These are phyloP conservation scores for Cadophora sp. DNA, from an alignment of 2,329 filamentous ascomycete genomes.

Conservation along the genomic window DNA sequence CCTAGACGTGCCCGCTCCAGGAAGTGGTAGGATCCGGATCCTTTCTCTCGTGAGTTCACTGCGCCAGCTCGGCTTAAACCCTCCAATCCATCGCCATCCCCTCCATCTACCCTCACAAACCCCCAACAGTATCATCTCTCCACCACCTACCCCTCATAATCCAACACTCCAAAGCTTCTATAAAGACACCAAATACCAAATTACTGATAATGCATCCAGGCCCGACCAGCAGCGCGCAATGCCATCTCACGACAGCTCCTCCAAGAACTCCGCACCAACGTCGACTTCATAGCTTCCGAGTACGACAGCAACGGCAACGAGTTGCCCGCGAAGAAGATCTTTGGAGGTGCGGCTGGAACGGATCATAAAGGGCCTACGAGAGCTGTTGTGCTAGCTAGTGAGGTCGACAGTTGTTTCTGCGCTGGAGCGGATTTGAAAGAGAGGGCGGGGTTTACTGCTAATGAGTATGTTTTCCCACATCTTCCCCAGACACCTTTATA, in stretches of 20 bases:
- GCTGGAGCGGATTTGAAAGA: conserved; percentile 96
- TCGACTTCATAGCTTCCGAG: conserved; percentile 73
- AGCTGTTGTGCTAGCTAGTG: conserved; percentile 83
- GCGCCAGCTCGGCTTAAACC: conserved; percentile 1
- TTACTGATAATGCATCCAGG: conserved; percentile 62
- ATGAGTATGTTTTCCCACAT: conserved; percentile 64
- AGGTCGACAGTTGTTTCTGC: conserved; percentile 88
- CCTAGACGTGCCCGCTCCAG: conserved; percentile 33
- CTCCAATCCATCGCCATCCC: not conserved
- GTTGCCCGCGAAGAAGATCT: conserved; percentile 48
- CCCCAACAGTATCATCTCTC: conserved; percentile 18
- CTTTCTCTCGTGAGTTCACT: conserved; percentile 53
- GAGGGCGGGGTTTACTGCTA: conserved; percentile 73
- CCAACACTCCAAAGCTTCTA: not conserved
- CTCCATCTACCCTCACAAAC: not conserved
- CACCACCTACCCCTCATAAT: not conserved
- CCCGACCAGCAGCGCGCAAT: conserved; percentile 85
- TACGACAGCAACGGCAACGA: conserved; percentile 64
- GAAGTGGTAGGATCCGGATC: conserved; percentile 78
- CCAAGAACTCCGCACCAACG: conserved; percentile 71
- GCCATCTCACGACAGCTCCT: conserved; percentile 86
- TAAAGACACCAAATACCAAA: not conserved
- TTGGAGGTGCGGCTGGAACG: conserved; percentile 54
- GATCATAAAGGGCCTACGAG: conserved; percentile 68
- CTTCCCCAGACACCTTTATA: too few relatives aligned